phyloP scores from a whole-genome alignment of 2,329 filamentous ascomycete species.

The Nannizziopsis arthrosporioides region DNA sequence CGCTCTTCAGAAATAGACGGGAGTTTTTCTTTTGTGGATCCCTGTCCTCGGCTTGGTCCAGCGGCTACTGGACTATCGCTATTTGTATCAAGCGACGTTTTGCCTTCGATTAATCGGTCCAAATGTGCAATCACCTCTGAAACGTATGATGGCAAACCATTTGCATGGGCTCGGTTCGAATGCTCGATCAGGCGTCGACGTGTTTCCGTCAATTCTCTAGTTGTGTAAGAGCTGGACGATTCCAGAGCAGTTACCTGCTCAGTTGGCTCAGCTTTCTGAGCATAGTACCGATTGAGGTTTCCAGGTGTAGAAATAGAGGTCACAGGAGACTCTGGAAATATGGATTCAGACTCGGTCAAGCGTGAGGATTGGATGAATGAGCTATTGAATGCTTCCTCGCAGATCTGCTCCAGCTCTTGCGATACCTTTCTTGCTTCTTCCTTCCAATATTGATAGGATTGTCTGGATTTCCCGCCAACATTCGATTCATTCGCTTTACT shows the following conservation, averaged over 20 bases:
- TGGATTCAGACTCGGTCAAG: slow-evolving; percentile 33
- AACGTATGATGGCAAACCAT: slow-evolving; percentile 40
- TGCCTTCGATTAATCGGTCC: slow-evolving; percentile 45
- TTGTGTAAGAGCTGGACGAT: slow-evolving; percentile 42
- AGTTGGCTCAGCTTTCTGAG: slow-evolving; percentile 21
- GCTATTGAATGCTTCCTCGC: slow-evolving; percentile 83
- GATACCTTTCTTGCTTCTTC: slow-evolving; percentile 78
- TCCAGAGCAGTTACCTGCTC: slow-evolving; percentile 37
- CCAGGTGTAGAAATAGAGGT: slow-evolving; percentile 33
- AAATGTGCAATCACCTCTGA: slow-evolving; percentile 50
- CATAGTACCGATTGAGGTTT: slow-evolving; percentile 14
- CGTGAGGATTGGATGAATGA: slow-evolving; percentile 43
- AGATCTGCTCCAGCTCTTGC: slow-evolving; percentile 73
- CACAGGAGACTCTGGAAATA: slow-evolving; percentile 41
- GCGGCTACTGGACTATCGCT: slow-evolving; percentile 40
- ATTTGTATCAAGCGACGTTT: slow-evolving; percentile 20
- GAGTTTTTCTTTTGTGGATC: slow-evolving; percentile 10
- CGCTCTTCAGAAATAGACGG: slow-evolving; percentile 13
- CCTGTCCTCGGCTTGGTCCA: slow-evolving; percentile 17
- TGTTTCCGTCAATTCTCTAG: slow-evolving; percentile 47
- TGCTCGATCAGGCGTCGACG: slow-evolving; percentile 46
- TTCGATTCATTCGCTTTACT: slow-evolving; percentile 25
- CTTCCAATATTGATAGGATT: slow-evolving; percentile 45
- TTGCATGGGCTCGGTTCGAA: slow-evolving; percentile 35
- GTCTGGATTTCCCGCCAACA: slow-evolving; percentile 29